Percentiles rank a stretch among this genome's conserved stretches.
These are phyloP conservation scores for Evernia prunastri DNA, from an alignment of 495 filamentous ascomycete genomes.

Conservation along the genomic window DNA sequence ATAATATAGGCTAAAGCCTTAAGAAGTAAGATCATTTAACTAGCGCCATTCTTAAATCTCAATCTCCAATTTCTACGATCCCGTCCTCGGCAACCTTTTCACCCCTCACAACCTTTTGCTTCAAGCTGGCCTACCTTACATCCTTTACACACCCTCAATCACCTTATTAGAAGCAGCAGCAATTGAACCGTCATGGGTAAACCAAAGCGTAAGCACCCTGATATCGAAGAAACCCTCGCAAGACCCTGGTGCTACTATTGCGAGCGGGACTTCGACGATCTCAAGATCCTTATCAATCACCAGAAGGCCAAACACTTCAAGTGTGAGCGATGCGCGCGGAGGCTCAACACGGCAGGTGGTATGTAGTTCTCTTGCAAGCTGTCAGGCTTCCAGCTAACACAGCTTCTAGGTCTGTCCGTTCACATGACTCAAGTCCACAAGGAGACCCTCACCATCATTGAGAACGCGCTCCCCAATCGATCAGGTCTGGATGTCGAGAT, in stretches of 20 bases:
- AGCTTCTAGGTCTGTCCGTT: slow-evolving; percentile 68
- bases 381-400: slow-evolving; percentile 12
- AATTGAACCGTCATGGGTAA: slow-evolving; percentile 58
- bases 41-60: neutral
- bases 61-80: neutral
- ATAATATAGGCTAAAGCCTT: neutral
- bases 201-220: slow-evolving; percentile 76
- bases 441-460: slow-evolving; percentile 74
- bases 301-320: slow-evolving; percentile 99
- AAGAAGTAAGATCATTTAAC: neutral
- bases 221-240: slow-evolving; percentile 76
- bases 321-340: slow-evolving; percentile 79
- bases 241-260: slow-evolving; percentile 99
- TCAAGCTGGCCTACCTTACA: neutral
- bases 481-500: slow-evolving; percentile 85
- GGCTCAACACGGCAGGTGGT: slow-evolving; percentile 95
- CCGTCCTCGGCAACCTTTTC: neutral
- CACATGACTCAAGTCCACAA: slow-evolving; percentile 99
- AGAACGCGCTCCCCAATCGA: slow-evolving; percentile 83
- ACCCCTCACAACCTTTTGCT: neutral
- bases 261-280: slow-evolving; percentile 94
- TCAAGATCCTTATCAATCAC: slow-evolving; percentile 91
- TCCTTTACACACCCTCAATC: neutral
- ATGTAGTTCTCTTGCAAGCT: slow-evolving; percentile 26
- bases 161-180: neutral